Conservation (phyloP, 1,284 basidiomycete species). For the Kwoniella shivajii region DNA sequence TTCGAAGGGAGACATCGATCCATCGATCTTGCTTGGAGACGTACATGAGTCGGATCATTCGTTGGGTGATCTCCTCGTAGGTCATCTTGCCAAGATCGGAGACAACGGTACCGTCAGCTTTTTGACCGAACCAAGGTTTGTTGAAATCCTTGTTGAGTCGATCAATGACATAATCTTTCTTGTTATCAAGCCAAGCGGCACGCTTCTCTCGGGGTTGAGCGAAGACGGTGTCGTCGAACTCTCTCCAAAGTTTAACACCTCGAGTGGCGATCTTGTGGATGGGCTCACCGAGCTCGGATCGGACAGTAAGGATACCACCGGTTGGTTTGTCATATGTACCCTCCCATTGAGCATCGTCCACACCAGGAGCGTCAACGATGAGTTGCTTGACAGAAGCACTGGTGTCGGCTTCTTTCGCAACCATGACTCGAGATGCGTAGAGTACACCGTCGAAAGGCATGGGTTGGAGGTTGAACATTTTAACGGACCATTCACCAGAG, state of each 20-base stretch:
- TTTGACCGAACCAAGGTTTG: constrained; percentile 96
- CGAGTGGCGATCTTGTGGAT: constrained; percentile 99
- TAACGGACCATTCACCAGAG: constrained; percentile 89
- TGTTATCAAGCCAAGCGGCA: constrained; percentile 79
- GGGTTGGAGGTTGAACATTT: constrained; percentile 80
- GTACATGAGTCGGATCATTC: constrained; percentile 92
- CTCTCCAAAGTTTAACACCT: constrained; percentile 95
- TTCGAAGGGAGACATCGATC: constrained; percentile 91
- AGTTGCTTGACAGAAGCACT: constrained; percentile 92
- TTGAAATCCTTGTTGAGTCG: constrained; percentile 94
- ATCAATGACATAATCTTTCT: constrained; percentile 83
- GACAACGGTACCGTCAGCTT: constrained; percentile 83
- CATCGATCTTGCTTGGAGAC: constrained; percentile 88
- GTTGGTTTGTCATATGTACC: constrained; percentile 92
- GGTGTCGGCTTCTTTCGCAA: constrained; percentile 97
- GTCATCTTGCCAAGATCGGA: constrained; percentile 94
- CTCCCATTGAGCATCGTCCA: constrained; percentile 89
- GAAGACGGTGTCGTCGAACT: constrained; percentile 97
- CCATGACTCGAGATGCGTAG: constrained; percentile 95
- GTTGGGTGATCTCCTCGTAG: constrained; percentile 90
- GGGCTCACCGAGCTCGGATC: constrained; percentile 96
- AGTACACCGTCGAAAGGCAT: constrained; percentile 99
- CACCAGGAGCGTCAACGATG: constrained; percentile 91
- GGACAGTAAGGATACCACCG: constrained; percentile 94
- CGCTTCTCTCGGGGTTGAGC: constrained; percentile 94